Evolutionary conservation across 352 stramenopile species (phyloP), one percentile per base, ranked within the genome.

Genomic region (Thraustochytrium sp.): DNA sequence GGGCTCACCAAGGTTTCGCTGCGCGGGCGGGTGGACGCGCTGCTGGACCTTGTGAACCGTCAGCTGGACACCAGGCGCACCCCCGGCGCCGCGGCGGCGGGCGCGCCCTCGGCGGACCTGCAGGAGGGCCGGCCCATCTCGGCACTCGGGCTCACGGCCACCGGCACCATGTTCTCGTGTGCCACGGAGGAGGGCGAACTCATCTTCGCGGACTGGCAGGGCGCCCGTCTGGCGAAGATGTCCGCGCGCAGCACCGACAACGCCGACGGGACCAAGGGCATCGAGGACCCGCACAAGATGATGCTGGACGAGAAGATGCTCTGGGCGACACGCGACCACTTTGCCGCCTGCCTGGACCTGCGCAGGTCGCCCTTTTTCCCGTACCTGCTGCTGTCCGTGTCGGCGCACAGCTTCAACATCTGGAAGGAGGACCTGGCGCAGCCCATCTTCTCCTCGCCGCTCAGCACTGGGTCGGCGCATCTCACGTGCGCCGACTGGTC

Each of bases 281-380:
- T 85, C 21, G 87, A 87, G 44, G 85, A 84, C 18, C 73, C 83
- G 13, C 87, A 91, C 23, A 89, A 90, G 74, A 90, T 89, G 73
- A 65, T 42, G 75, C 42, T 77, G 5, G 89, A 94, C 54, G 92
- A 97, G 84, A 95, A 96, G 85, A 92, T 97, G 8, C 90, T 95
- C 80, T 97, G 93, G 94, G 84, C 95, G 37, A 91, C 88, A 48
- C 88, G 88, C 78, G 93, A 97, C 87, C 92, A 97, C 87, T 93
- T 92, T 62, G 89, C 93, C 36, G 89, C 92, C 13, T 91, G 90
- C 73, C 84, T 96, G n/a, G 87, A 86, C 0, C 73, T 97, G 8
- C 89, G 92, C 40, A 87, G 91, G 61, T 97, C 92, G 54, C 93
- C 93, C 0, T 98, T 98, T 87, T 97, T 97, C 86, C 86, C 91